Evolutionary conservation across 176 grass and related monocot genomes (phyloP).

Genomic region (Carex littledalei): DNA sequence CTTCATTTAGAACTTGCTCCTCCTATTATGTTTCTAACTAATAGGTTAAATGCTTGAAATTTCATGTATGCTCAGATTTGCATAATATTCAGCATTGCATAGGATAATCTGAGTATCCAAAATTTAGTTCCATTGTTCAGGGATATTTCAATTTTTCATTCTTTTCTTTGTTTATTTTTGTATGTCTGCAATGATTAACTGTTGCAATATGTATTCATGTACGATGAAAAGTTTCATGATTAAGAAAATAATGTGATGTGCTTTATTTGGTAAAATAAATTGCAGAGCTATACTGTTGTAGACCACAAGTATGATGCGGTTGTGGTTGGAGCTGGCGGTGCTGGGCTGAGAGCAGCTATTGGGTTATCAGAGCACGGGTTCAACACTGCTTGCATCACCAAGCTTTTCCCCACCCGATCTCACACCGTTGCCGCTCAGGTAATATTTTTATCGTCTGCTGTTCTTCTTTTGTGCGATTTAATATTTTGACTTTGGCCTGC

Average conservation of each 20-base stretch:
- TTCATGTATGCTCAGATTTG: background rate
- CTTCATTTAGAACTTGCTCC: background rate
- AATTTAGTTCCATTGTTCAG: background rate
- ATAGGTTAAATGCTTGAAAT: background rate
- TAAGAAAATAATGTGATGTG: background rate
- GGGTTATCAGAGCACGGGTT: conserved; percentile 93
- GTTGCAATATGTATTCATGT: background rate
- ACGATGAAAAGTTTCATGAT: background rate
- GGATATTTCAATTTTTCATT: background rate
- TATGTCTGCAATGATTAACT: background rate
- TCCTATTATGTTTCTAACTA: background rate
- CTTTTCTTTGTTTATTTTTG: background rate
- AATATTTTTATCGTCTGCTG: background rate
- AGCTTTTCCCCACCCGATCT: conserved; percentile 95
- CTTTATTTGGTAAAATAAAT: conserved; percentile 15
- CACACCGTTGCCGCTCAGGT: conserved; percentile 95
- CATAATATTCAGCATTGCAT: background rate
- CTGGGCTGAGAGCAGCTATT: conserved; percentile 83
- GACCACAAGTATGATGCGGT: conserved; percentile 95
- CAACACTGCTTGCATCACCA: conserved; percentile 97
- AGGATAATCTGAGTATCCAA: background rate
- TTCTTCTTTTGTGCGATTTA: background rate
- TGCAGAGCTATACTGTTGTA: conserved; percentile 79
- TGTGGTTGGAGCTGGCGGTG: conserved; percentile 87
- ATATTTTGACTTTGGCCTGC: background rate